Percentiles rank a stretch among this genome's conserved stretches.
phyloP scores from a whole-genome alignment of 108 stramenopile species.

The Skeletonema grethae region DNA sequence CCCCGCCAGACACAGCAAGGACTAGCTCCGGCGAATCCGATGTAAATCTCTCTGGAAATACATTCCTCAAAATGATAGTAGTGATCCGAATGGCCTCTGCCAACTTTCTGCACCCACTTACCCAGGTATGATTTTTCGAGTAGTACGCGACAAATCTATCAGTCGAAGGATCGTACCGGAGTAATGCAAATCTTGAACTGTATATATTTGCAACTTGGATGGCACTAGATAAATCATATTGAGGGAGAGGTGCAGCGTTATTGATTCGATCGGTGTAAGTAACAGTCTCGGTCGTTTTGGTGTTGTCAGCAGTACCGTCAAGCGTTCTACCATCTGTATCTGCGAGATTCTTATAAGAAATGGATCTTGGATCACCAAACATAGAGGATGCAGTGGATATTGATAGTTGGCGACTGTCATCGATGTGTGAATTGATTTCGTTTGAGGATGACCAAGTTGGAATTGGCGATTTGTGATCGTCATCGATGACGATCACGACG shows the following conservation, averaged over 20 bases:
- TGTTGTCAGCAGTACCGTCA: not conserved
- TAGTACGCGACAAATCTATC: constrained; percentile 15
- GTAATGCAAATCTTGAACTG: constrained; percentile 16
- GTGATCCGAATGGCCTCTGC: not conserved
- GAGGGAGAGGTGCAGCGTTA: constrained; percentile 10
- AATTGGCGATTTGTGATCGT: not conserved
- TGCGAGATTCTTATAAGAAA: not conserved
- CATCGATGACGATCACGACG: not conserved
- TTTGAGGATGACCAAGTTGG: no score
- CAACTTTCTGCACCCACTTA: constrained; percentile 4
- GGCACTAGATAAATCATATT: not conserved
- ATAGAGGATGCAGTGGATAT: not conserved
- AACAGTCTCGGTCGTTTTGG: not conserved
- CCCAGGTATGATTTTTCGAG: constrained; percentile 6
- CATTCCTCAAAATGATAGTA: not conserved
- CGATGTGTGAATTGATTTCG: not conserved
- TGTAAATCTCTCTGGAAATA: constrained; percentile 6
- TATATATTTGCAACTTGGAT: constrained; percentile 7
- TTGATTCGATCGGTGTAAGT: constrained; percentile 1
- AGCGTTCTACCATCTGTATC: not conserved
- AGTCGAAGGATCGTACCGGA: constrained; percentile 23
- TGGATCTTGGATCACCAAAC: not conserved
- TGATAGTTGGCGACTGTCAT: constrained; percentile 2
- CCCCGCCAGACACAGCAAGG: not conserved
- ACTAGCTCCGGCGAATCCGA: constrained; percentile 1